phyloP scores from a whole-genome alignment of 805 yeast species.

The Metschnikowia dekortorum region DNA sequence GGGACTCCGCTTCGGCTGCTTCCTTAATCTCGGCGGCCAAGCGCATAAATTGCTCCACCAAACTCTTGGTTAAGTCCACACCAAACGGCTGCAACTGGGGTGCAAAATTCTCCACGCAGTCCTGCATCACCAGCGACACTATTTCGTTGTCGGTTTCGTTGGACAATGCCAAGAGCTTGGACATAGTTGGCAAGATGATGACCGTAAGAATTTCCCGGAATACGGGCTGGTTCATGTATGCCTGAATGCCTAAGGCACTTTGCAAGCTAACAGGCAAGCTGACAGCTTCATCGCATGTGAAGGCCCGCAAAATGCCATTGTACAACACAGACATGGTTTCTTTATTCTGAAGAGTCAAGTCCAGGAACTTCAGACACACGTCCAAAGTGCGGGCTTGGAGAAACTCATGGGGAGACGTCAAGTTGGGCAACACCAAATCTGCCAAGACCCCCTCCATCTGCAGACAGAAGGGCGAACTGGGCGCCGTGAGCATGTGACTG shows the following conservation, averaged over 20 bases:
- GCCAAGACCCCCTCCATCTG: constrained; percentile 70
- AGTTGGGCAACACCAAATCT: constrained; percentile 65
- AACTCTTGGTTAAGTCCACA: constrained; percentile 23
- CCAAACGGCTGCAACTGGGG: constrained; percentile 60
- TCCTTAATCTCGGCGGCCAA: constrained; percentile 47
- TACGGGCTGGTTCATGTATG: constrained; percentile 58
- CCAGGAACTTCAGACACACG: constrained; percentile 60
- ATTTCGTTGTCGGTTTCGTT: constrained; percentile 84
- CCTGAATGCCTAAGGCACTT: constrained; percentile 82
- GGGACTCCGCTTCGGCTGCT: constrained; percentile 31
- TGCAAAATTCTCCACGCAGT: constrained; percentile 83
- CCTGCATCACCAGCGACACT: constrained; percentile 88
- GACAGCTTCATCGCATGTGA: constrained; percentile 19
- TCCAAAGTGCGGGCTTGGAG: constrained; percentile 74
- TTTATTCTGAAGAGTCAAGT: constrained; percentile 43
- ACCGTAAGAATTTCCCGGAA: constrained; percentile 66
- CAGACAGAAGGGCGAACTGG: constrained; percentile 51
- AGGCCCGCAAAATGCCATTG: constrained; percentile 32
- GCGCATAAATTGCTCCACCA: constrained; percentile 25
- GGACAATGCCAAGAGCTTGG: constrained; percentile 66
- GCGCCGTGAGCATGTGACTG: constrained; percentile 50
- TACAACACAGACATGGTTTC: constrained; percentile 24
- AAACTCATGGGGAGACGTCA: constrained; percentile 57
- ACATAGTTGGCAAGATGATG: constrained; percentile 78
- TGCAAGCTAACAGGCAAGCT: constrained; percentile 75